Conservation (phyloP, 768 basidiomycete species). For the Cyathus striatus region DNA sequence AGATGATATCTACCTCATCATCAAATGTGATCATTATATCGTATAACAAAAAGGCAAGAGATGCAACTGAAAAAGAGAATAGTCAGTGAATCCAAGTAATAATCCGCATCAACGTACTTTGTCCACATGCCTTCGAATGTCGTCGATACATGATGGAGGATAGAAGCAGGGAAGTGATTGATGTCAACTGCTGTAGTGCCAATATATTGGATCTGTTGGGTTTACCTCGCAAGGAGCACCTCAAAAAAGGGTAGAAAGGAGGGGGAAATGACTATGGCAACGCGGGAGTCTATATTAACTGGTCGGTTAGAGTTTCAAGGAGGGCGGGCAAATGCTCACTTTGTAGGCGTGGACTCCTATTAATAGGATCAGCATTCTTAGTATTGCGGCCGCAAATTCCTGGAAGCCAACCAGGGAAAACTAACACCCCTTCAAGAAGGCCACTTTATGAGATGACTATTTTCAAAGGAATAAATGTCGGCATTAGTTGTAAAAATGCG, state of each 20-base stretch:
- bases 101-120: slow-evolving; percentile 10
- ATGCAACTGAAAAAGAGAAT: slow-evolving; percentile 16
- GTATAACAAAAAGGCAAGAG: slow-evolving; percentile 24
- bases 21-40: slow-evolving; percentile 28
- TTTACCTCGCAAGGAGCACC: not conserved
- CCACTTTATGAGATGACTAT: too few relatives aligned
- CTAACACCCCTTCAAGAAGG: too few relatives aligned
- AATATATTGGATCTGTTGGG: not conserved
- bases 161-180: not conserved
- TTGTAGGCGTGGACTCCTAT: too few relatives aligned
- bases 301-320: too few relatives aligned
- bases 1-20: slow-evolving; percentile 27
- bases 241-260: not conserved
- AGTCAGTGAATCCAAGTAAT: not conserved
- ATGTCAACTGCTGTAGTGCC: not conserved
- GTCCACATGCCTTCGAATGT: slow-evolving; percentile 9
- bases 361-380: too few relatives aligned
- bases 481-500: too few relatives aligned
- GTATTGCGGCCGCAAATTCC: too few relatives aligned
- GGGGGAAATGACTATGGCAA: not conserved
- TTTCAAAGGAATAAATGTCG: too few relatives aligned
- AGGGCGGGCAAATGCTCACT: too few relatives aligned
- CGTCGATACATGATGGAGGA: not conserved
- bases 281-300: not conserved
- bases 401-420: too few relatives aligned